Conservation (phyloP, 495 filamentous ascomycete species). For the Neurospora sp. region DNA sequence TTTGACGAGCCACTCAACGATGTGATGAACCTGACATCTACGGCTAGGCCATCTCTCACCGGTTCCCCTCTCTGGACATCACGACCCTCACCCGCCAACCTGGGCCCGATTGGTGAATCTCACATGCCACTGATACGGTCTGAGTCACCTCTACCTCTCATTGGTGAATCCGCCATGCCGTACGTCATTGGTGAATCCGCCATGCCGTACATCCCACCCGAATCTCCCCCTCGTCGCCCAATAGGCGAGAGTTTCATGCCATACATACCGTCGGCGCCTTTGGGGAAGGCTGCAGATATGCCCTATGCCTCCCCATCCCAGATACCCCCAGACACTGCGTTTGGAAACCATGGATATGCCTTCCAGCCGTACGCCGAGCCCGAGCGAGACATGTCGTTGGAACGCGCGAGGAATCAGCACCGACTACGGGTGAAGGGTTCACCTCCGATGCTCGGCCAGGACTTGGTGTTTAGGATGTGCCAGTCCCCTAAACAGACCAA, state of each 20-base stretch:
- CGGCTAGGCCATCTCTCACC: constrained; percentile 22
- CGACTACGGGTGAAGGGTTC: constrained; percentile 36
- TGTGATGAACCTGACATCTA: constrained; percentile 29
- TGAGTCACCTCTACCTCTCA: constrained; percentile 27
- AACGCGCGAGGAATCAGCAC: constrained; percentile 24
- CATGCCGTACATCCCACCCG: constrained; percentile 19
- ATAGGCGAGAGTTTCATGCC: constrained; percentile 30
- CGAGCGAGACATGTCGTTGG: constrained; percentile 32
- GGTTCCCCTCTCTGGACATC: constrained; percentile 20
- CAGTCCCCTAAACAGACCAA: constrained; percentile 70
- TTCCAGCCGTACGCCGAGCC: constrained; percentile 22
- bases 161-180: constrained; percentile 23
- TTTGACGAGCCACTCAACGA: constrained; percentile 33
- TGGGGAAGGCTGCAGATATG: constrained; percentile 24
- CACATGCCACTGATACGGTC: constrained; percentile 29
- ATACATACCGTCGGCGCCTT: constrained; percentile 26
- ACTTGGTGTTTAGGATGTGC: constrained; percentile 67
- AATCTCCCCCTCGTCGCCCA: constrained; percentile 18
- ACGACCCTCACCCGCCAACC: constrained; percentile 9
- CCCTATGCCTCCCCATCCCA: constrained; percentile 18
- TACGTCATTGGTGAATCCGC: constrained; percentile 24
- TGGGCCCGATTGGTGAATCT: constrained; percentile 27
- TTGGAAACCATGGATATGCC: constrained; percentile 21
- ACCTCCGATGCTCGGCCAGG: constrained; percentile 78
- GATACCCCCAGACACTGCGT: constrained; percentile 23